A percentile compares a stretch with the other conserved stretches of the same genome.
phyloP scores from a whole-genome alignment of 441 rosid genomes.

The Cnidoscolus chayamansa region DNA sequence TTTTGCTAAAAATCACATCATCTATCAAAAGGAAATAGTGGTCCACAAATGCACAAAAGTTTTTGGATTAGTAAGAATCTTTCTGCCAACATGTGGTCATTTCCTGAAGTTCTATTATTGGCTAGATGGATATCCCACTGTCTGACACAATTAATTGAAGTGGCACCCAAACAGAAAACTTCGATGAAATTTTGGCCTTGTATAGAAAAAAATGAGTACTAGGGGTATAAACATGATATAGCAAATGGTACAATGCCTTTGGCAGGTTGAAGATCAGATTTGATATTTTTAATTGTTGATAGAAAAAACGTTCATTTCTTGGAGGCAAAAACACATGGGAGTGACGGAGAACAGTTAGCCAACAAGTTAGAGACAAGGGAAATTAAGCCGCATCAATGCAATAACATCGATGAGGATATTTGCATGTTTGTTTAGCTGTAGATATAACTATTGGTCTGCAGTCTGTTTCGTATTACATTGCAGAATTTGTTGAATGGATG shows the following conservation, averaged over 20 bases:
- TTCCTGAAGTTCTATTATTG: not conserved
- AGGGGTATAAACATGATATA: not conserved
- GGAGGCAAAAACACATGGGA: not conserved
- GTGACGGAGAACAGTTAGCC: not conserved
- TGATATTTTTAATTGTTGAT: not conserved
- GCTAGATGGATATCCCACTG: not conserved
- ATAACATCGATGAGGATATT: not conserved
- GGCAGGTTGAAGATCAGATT: not conserved
- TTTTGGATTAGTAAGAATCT: not conserved
- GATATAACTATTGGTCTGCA: not conserved
- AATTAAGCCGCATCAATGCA: not conserved
- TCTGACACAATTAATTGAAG: not conserved
- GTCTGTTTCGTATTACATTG: slow-evolving; percentile 8
- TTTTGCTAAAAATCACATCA: too few species aligned
- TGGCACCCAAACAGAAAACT: not conserved
- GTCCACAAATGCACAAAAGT: not conserved
- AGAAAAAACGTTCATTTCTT: not conserved
- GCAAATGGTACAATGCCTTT: slow-evolving; percentile 2
- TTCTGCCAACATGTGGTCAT: not conserved
- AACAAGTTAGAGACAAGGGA: not conserved
- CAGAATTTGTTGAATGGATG: slow-evolving; percentile 19
- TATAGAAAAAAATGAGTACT: too few species aligned
- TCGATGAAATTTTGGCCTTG: not conserved
- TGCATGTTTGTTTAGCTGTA: not conserved
- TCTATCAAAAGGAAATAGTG: too few species aligned